A percentile compares a stretch with the other conserved stretches of the same genome.
Conservation (phyloP, 2,329 filamentous ascomycete genomes). For the Cercospora sp. region DNA sequence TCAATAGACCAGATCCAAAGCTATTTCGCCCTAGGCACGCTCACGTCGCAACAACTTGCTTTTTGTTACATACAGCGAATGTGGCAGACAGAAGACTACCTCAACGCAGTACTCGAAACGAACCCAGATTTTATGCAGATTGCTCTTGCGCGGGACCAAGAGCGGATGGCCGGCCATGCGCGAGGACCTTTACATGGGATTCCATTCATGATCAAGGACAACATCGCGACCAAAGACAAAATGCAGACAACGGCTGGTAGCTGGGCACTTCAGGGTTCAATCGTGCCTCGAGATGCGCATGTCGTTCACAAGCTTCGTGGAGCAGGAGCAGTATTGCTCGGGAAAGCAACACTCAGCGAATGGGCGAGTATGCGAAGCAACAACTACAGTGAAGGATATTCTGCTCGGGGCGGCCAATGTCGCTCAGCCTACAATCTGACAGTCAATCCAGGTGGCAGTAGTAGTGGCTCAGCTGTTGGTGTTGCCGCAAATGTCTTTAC, state of each 20-base stretch:
- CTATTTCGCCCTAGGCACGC: slow-evolving; percentile 54
- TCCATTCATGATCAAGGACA: slow-evolving; percentile 74
- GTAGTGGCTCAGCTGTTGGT: slow-evolving; percentile 64
- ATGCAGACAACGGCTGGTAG: slow-evolving; percentile 74
- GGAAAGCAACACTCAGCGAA: slow-evolving; percentile 69
- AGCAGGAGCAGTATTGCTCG: slow-evolving; percentile 68
- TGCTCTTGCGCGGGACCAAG: slow-evolving; percentile 60
- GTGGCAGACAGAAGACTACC: slow-evolving; percentile 63
- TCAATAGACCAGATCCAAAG: slow-evolving; percentile 67
- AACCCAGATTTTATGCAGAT: slow-evolving; percentile 68
- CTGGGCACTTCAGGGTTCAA: slow-evolving; percentile 64
- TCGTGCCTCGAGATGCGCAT: slow-evolving; percentile 67
- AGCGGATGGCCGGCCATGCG: slow-evolving; percentile 57
- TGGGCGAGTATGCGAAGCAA: slow-evolving; percentile 72
- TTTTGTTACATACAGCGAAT: slow-evolving; percentile 64
- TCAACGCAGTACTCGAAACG: slow-evolving; percentile 62
- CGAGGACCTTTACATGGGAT: slow-evolving; percentile 73
- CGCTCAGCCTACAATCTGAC: slow-evolving; percentile 69
- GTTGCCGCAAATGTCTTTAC: slow-evolving; percentile 64
- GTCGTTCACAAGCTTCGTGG: slow-evolving; percentile 63
- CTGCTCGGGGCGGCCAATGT: slow-evolving; percentile 62
- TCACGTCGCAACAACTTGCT: slow-evolving; percentile 61
- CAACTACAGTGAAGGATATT: slow-evolving; percentile 69
- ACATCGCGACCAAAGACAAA: slow-evolving; percentile 66
- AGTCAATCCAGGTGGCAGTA: slow-evolving; percentile 67